Evolutionary conservation across 441 rosid genomes (phyloP).

Genomic region (Aleurites moluccanus): DNA sequence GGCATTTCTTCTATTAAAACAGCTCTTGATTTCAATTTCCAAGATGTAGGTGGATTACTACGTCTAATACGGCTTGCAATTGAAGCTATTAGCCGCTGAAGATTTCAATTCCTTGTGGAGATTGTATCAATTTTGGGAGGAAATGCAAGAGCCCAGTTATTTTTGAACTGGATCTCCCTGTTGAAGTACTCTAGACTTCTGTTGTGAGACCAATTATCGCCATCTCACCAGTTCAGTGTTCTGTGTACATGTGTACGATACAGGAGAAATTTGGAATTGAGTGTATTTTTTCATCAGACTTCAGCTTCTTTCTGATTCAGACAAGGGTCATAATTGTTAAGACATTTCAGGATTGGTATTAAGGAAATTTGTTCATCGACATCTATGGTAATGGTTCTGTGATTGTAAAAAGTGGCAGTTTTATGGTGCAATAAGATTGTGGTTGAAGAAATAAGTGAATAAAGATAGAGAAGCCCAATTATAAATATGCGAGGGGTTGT

Average conservation of each 20-base stretch:
- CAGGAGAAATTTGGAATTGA: constrained; percentile 25
- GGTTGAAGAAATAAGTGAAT: constrained; percentile 35
- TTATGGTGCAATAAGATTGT: constrained; percentile 20
- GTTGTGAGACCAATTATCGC: constrained; percentile 19
- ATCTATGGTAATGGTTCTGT: constrained; percentile 18
- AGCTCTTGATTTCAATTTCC: constrained; percentile 96
- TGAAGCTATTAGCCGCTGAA: constrained; percentile 68
- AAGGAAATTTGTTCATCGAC: constrained; percentile 21
- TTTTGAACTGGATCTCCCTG: constrained; percentile 21
- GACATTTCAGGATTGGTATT: constrained; percentile 25
- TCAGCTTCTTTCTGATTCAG: constrained; percentile 28
- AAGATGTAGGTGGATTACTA: constrained; percentile 79
- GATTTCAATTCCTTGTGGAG: constrained; percentile 30
- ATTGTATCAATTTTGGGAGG: constrained; percentile 26
- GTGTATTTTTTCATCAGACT: constrained; percentile 26
- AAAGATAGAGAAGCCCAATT: constrained; percentile 23
- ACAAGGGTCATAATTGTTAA: constrained; percentile 24
- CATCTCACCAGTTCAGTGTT: constrained; percentile 15
- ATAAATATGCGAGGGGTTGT: constrained; percentile 24
- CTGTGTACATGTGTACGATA: constrained; percentile 35
- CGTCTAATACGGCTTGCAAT: constrained; percentile 80
- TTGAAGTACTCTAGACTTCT: constrained; percentile 19
- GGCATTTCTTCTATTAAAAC: constrained; percentile 59
- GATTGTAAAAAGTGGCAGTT: constrained; percentile 27
- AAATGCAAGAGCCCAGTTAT: constrained; percentile 15